Conservation (phyloP, 2,329 filamentous ascomycete species). For the Trichoderma hamatum region DNA sequence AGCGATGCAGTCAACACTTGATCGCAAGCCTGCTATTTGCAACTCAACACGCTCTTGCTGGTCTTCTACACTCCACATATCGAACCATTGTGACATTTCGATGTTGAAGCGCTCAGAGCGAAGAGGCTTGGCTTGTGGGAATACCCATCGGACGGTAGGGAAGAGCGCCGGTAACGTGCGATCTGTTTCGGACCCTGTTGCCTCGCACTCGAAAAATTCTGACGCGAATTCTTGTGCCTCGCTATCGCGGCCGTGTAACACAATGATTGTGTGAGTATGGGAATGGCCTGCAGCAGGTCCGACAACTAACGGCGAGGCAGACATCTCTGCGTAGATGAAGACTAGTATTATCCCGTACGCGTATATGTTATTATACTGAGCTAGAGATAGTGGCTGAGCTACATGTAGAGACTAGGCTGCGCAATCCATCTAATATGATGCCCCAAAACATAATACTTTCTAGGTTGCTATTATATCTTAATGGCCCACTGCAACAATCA, state of each 20-base stretch:
- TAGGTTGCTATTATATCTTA: too few relatives aligned
- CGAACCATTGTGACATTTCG: constrained; percentile 20
- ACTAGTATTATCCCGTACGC: too few relatives aligned
- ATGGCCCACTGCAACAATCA: too few relatives aligned
- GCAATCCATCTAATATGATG: too few relatives aligned
- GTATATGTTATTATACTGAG: too few relatives aligned
- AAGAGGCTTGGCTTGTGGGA: background rate
- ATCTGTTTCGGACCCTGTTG: background rate
- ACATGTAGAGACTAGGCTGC: too few relatives aligned
- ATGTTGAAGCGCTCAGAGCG: background rate
- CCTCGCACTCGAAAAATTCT: constrained; percentile 12
- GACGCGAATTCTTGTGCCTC: constrained; percentile 6
- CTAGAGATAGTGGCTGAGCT: too few relatives aligned
- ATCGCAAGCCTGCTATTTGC: background rate
- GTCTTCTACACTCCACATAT: constrained; percentile 12
- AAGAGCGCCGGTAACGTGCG: constrained; percentile 5
- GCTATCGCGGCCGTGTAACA: constrained; percentile 8
- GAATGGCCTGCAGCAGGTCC: background rate
- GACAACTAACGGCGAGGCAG: background rate
- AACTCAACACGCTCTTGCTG: background rate
- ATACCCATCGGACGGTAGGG: constrained; percentile 7
- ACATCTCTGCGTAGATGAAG: background rate
- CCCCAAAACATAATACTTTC: too few relatives aligned
- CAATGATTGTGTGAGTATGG: background rate
- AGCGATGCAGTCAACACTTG: background rate